A percentile compares a stretch with the other conserved stretches of the same genome.
phyloP scores from a whole-genome alignment of 331 rosid species.

The Rhamnella rubrinervis region DNA sequence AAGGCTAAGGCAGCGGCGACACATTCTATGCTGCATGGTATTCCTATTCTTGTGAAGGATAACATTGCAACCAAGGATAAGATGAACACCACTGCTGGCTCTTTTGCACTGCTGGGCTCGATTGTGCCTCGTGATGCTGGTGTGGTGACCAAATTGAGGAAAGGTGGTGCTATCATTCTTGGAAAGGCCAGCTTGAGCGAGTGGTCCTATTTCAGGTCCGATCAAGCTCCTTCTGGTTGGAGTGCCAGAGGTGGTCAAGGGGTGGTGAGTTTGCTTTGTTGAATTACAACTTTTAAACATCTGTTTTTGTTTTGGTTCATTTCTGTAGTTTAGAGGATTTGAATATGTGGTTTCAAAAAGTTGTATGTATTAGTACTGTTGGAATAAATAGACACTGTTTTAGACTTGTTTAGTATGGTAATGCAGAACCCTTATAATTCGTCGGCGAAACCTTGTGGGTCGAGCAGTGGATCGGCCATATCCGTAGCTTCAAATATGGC shows the following conservation, averaged over 20 bases:
- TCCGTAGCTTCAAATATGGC: constrained; percentile 56
- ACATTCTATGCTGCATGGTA: constrained; percentile 22
- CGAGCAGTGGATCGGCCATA: constrained; percentile 65
- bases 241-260: constrained; percentile 28
- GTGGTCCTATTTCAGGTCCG: constrained; percentile 12
- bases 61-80: constrained; percentile 28
- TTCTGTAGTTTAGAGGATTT: no score
- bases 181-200: constrained; percentile 37
- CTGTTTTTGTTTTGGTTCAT: no score
- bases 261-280: background rate
- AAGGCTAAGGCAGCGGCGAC: background rate
- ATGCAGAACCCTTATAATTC: constrained; percentile 48
- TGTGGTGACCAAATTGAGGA: constrained; percentile 16
- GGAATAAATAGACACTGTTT: background rate
- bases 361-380: no score
- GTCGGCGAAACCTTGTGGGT: constrained; percentile 43
- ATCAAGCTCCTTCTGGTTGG: background rate
- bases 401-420: no score
- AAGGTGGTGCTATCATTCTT: constrained; percentile 31
- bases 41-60: constrained; percentile 32
- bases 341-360: no score
- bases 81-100: constrained; percentile 33
- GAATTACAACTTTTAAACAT: no score
- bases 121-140: constrained; percentile 27
- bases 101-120: constrained; percentile 21